A percentile compares a stretch with the other conserved stretches of the same genome.
phyloP scores from a whole-genome alignment of 306 rosid genomes.

The Alnus glutinosa region DNA sequence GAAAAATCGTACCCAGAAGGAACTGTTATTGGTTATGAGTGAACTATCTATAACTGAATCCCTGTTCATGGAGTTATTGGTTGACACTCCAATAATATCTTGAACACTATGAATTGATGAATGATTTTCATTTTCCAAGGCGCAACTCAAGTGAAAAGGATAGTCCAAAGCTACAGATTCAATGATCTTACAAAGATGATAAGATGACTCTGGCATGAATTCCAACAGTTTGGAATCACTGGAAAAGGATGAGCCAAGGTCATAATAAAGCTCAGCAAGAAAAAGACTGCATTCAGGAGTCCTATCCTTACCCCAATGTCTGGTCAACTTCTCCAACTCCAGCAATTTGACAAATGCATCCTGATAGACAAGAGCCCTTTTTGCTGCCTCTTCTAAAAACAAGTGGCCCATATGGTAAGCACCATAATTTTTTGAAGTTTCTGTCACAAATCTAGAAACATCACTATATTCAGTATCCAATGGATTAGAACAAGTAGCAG shows the following conservation, averaged over 20 bases:
- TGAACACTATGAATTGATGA: slow-evolving; percentile 37
- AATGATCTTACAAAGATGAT: slow-evolving; percentile 90
- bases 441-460: slow-evolving; percentile 62
- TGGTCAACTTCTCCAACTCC: slow-evolving; percentile 85
- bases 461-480: slow-evolving; percentile 60
- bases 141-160: slow-evolving; percentile 52
- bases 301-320: slow-evolving; percentile 94
- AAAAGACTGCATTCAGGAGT: slow-evolving; percentile 76
- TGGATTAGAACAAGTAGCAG: slow-evolving; percentile 36
- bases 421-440: slow-evolving; percentile 72
- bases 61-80: slow-evolving; percentile 28
- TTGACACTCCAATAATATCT: slow-evolving; percentile 39
- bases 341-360: slow-evolving; percentile 75
- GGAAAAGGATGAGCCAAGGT: slow-evolving; percentile 63
- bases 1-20: slow-evolving; percentile 85
- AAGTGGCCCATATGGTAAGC: slow-evolving; percentile 85
- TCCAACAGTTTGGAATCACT: slow-evolving; percentile 60
- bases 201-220: slow-evolving; percentile 75
- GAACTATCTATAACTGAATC: slow-evolving; percentile 40
- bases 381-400: slow-evolving; percentile 75
- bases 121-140: slow-evolving; percentile 38
- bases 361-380: slow-evolving; percentile 52
- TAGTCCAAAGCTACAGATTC: slow-evolving; percentile 80
- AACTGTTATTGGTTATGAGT: slow-evolving; percentile 42
- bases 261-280: slow-evolving; percentile 87